Conservation (phyloP, 768 basidiomycete species). For the Kondoa subrosea region DNA sequence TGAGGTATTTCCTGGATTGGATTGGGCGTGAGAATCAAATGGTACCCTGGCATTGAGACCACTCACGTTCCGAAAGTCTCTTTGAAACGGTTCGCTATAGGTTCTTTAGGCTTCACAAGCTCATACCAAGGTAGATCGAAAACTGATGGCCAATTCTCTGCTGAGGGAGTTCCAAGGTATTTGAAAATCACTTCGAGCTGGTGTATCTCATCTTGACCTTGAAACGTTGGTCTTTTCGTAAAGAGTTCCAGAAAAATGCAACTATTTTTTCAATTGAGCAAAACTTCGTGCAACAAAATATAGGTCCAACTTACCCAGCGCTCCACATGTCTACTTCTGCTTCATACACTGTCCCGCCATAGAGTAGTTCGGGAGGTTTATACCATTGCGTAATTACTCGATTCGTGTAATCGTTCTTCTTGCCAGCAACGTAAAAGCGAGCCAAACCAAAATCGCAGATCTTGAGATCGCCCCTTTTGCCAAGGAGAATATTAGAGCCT, state of each 20-base stretch:
- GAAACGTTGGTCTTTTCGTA: constrained; percentile 89
- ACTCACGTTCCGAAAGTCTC: constrained; percentile 67
- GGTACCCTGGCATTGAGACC: background rate
- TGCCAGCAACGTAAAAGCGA: constrained; percentile 80
- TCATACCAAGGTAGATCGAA: constrained; percentile 91
- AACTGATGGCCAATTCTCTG: constrained; percentile 52
- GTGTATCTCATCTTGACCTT: constrained; percentile 92
- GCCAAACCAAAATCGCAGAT: constrained; percentile 95
- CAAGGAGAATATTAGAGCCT: constrained; percentile 91
- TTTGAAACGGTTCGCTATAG: constrained; percentile 56
- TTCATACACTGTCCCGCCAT: constrained; percentile 90
- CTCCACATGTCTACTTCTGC: constrained; percentile 99
- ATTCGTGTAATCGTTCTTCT: constrained; percentile 91
- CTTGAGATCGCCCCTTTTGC: constrained; percentile 79
- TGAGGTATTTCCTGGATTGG: constrained; percentile 8
- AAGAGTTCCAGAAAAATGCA: constrained; percentile 98
- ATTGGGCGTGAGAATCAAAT: background rate
- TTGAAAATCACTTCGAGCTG: constrained; percentile 87
- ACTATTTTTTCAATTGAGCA: constrained; percentile 35
- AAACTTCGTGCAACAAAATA: background rate
- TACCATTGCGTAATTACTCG: constrained; percentile 98
- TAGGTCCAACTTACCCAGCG: constrained; percentile 53
- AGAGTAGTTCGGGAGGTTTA: constrained; percentile 79
- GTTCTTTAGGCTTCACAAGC: constrained; percentile 75
- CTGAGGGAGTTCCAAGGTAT: constrained; percentile 64